Conservation (phyloP, 164 flowering plant genomes). For the Sedum album region DNA sequence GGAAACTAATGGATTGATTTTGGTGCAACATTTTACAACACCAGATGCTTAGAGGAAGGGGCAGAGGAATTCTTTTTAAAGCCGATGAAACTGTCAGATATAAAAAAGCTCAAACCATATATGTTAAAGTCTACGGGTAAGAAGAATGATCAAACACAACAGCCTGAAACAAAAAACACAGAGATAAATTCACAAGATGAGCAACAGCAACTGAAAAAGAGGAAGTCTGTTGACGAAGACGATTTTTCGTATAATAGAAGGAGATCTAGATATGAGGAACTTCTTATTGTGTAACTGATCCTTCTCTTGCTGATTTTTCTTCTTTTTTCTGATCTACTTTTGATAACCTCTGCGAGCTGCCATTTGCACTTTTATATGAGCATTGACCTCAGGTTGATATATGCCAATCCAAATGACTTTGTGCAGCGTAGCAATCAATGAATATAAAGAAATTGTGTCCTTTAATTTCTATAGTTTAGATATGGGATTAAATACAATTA, state of each 20-base stretch:
- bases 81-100: constrained; percentile 59
- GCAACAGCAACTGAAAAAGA: constrained; percentile 16
- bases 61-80: constrained; percentile 83
- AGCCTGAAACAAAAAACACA: constrained; percentile 12
- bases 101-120: constrained; percentile 60
- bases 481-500: too few relatives aligned
- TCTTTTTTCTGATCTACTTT: not conserved
- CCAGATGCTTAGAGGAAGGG: constrained; percentile 90
- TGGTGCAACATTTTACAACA: constrained; percentile 17
- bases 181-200: constrained; percentile 13
- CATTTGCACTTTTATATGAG: not conserved
- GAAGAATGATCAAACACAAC: constrained; percentile 9
- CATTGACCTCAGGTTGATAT: too few relatives aligned
- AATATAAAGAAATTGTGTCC: too few relatives aligned
- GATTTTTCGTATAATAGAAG: constrained; percentile 40
- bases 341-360: not conserved
- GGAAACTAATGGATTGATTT: constrained; percentile 9
- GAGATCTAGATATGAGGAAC: constrained; percentile 51
- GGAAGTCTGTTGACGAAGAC: constrained; percentile 50
- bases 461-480: too few relatives aligned
- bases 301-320: not conserved
- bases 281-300: constrained; percentile 16
- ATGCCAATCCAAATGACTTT: too few relatives aligned
- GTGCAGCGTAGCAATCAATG: too few relatives aligned
- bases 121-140: constrained; percentile 44